Percentiles rank a stretch among this genome's conserved stretches.
These are phyloP conservation scores for Pogostemon cablin DNA, from an alignment of 257 asterid species.

Conservation along the genomic window DNA sequence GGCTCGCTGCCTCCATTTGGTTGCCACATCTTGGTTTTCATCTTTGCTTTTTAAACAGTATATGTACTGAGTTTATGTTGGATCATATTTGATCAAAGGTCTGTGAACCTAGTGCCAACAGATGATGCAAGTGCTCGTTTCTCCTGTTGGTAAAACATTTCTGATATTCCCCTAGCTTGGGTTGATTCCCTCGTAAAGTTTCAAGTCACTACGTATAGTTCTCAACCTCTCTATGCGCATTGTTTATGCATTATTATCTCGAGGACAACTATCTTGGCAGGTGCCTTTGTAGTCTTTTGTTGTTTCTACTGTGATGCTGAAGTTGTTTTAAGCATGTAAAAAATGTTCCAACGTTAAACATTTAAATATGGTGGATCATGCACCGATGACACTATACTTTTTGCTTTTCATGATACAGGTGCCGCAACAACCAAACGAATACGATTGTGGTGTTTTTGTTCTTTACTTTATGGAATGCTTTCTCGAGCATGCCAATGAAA, in stretches of 20 bases:
- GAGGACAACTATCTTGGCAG: background rate
- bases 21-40: background rate
- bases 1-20: background rate
- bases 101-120: background rate
- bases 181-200: background rate
- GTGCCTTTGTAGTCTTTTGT: background rate
- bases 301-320: background rate
- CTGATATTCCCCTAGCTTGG: background rate
- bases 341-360: background rate
- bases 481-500: conserved; percentile 62
- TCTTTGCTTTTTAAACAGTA: conserved; percentile 6
- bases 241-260: background rate
- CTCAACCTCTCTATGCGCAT: background rate
- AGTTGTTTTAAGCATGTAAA: conserved; percentile 4
- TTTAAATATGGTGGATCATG: background rate
- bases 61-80: conserved; percentile 8
- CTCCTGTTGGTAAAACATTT: background rate
- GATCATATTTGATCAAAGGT: conserved; percentile 4
- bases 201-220: background rate
- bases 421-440: conserved; percentile 81
- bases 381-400: background rate
- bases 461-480: conserved; percentile 87
- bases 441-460: conserved; percentile 92
- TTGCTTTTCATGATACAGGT: conserved; percentile 56
- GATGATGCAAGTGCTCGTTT: background rate